A percentile compares a stretch with the other conserved stretches of the same genome.
Conservation (phyloP, 73 alveolate species). For the Tetrahymena borealis region DNA sequence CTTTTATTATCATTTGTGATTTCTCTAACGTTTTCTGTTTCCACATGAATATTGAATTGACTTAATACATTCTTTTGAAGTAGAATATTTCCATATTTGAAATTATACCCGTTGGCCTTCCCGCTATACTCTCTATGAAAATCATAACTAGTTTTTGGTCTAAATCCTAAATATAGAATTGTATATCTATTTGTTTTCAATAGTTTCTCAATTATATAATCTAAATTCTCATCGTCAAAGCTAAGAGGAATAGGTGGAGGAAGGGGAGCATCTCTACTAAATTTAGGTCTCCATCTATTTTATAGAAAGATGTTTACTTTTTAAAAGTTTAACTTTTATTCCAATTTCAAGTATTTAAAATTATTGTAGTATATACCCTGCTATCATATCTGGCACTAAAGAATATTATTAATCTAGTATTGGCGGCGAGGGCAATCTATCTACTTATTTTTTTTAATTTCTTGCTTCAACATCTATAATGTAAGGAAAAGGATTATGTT, state of each 20-base stretch:
- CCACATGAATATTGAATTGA: background rate
- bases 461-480: background rate
- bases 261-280: background rate
- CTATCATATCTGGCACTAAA: background rate
- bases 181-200: background rate
- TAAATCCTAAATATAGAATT: constrained; percentile 29
- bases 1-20: background rate
- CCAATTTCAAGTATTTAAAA: too few relatives aligned
- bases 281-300: background rate
- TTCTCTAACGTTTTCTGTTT: background rate
- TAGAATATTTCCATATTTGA: constrained; percentile 13
- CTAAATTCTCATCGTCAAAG: background rate
- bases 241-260: background rate
- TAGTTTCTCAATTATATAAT: background rate
- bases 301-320: too few relatives aligned
- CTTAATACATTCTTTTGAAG: background rate
- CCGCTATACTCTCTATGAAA: constrained; percentile 33
- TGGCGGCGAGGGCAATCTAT: background rate
- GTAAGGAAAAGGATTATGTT: too few relatives aligned
- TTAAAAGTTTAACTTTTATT: too few relatives aligned
- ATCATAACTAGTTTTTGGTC: constrained; percentile 42
- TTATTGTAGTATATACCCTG: too few relatives aligned
- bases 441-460: background rate
- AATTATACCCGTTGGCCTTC: constrained; percentile 30
- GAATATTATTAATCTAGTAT: background rate